These are phyloP conservation scores for Diaporthe vaccinii DNA, from an alignment of 2,329 filamentous ascomycete genomes.

Conservation along the genomic window DNA sequence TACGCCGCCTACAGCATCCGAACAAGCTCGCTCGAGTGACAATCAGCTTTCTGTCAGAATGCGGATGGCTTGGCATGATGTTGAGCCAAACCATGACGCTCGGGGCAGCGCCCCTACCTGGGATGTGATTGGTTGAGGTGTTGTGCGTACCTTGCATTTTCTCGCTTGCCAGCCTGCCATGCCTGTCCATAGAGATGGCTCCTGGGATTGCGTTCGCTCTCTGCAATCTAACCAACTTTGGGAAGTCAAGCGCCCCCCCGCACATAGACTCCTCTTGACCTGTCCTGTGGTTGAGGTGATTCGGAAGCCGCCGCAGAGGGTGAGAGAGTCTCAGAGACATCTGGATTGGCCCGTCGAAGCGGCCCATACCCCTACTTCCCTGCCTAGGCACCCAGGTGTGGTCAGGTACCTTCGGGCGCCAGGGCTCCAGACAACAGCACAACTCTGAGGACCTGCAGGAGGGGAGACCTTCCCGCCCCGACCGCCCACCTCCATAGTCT, in stretches of 20 bases:
- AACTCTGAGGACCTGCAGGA: slow-evolving; percentile 3
- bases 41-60: slow-evolving; percentile 5
- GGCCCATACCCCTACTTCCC: not conserved
- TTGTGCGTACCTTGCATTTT: slow-evolving; percentile 11
- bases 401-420: not conserved
- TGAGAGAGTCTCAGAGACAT: not conserved
- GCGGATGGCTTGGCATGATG: slow-evolving; percentile 1
- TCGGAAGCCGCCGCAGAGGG: slow-evolving; percentile 1
- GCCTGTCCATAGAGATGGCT: slow-evolving; percentile 2
- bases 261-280: not conserved
- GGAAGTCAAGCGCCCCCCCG: slow-evolving; percentile 27
- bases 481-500: not conserved
- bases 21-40: not conserved
- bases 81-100: not conserved
- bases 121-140: not conserved
- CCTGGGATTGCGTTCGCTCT: not conserved
- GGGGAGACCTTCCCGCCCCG: not conserved
- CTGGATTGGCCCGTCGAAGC: slow-evolving; percentile 3
- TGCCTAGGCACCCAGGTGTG: not conserved
- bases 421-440: slow-evolving; percentile 8
- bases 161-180: not conserved
- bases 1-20: not conserved
- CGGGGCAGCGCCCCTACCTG: not conserved
- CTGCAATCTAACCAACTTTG: slow-evolving; percentile 7
- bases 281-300: slow-evolving; percentile 3